A percentile compares a stretch with the other conserved stretches of the same genome.
Conservation (phyloP, 306 rosid genomes). For the Carpinus fangiana region DNA sequence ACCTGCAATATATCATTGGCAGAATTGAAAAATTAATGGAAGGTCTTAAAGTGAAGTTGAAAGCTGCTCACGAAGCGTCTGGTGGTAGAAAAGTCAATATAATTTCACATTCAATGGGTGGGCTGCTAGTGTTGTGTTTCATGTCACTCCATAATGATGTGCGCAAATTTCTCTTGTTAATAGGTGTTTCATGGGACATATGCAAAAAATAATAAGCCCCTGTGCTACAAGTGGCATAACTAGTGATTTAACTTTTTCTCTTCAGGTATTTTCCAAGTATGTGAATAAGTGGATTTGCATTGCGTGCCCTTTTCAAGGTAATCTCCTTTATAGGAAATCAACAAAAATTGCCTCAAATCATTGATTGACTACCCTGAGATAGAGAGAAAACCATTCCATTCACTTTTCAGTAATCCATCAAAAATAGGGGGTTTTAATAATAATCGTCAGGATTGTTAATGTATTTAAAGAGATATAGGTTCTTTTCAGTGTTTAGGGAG, state of each 20-base stretch:
- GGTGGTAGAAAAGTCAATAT: slow-evolving; percentile 90
- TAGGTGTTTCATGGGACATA: slow-evolving; percentile 29
- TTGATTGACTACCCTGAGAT: neutral
- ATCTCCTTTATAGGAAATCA: neutral
- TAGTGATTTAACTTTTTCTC: slow-evolving; percentile 32
- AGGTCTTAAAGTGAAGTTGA: slow-evolving; percentile 71
- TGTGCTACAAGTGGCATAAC: slow-evolving; percentile 14
- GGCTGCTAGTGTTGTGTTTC: slow-evolving; percentile 71
- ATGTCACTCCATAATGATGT: slow-evolving; percentile 76
- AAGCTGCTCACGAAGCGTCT: slow-evolving; percentile 78
- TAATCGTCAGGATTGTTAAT: neutral
- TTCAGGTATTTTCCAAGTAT: slow-evolving; percentile 79
- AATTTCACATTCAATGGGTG: slow-evolving; percentile 95
- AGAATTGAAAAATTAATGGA: slow-evolving; percentile 78
- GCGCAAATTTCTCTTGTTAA: slow-evolving; percentile 36
- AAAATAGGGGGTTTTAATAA: neutral
- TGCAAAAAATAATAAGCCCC: slow-evolving; percentile 12
- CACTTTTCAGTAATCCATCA: neutral
- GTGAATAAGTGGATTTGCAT: slow-evolving; percentile 87
- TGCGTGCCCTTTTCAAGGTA: slow-evolving; percentile 97
- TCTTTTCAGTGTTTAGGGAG: neutral
- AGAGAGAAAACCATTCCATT: neutral
- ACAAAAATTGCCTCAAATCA: neutral
- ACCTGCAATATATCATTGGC: slow-evolving; percentile 26
- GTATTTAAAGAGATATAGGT: neutral